phyloP scores from a whole-genome alignment of 805 yeast genomes.

The Candida sakaeoensis region DNA sequence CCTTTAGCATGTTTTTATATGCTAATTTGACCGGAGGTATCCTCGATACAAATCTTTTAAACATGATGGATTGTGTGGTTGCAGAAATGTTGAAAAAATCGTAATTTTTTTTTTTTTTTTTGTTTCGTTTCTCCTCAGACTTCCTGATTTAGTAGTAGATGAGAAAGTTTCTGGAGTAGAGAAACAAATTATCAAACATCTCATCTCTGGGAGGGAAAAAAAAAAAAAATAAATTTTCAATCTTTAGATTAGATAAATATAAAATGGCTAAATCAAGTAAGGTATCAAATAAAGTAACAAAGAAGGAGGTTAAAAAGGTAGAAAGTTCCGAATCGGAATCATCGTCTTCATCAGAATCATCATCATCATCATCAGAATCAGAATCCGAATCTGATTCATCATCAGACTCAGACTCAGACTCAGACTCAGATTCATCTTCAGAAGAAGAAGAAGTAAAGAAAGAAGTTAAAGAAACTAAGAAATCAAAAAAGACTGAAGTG shows the following conservation, averaged over 20 bases:
- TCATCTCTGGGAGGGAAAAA: slow-evolving; percentile 11
- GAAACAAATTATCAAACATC: too few species aligned
- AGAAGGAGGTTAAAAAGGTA: slow-evolving; percentile 19
- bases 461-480: too few species aligned
- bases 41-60: slow-evolving; percentile 21
- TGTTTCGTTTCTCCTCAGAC: background rate
- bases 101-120: background rate
- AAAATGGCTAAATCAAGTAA: slow-evolving; percentile 41
- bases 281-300: slow-evolving; percentile 12
- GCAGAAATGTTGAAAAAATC: background rate
- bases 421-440: slow-evolving; percentile 13
- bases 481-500: too few species aligned
- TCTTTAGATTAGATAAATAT: background rate
- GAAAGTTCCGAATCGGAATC: slow-evolving; percentile 16
- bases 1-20: slow-evolving; percentile 53
- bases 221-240: slow-evolving; percentile 6
- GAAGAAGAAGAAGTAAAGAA: slow-evolving; percentile 2
- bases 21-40: slow-evolving; percentile 16
- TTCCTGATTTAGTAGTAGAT: slow-evolving; percentile 1
- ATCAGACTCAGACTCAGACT: slow-evolving; percentile 17
- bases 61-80: slow-evolving; percentile 9
- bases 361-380: background rate
- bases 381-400: slow-evolving; percentile 1
- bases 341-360: slow-evolving; percentile 3
- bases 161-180: too few species aligned